Conservation (phyloP, 2,329 filamentous ascomycete genomes). For the Fusarium hostae region DNA sequence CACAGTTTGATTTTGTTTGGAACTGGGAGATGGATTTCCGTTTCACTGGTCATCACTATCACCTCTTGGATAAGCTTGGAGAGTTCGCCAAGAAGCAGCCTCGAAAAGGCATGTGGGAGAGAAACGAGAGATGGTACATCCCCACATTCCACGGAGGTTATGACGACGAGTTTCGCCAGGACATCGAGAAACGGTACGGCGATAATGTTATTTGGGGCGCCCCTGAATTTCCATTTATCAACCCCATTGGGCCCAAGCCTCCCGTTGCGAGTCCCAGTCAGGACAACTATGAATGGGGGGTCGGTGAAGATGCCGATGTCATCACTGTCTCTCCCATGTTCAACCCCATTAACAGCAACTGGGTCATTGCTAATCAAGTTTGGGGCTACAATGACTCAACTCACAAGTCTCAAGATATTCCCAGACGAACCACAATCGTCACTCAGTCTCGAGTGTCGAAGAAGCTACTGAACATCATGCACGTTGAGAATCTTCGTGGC, state of each 20-base stretch:
- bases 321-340: conserved; percentile 84
- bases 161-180: conserved; percentile 72
- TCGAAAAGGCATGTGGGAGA: conserved; percentile 78
- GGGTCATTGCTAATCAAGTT: conserved; percentile 75
- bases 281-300: conserved; percentile 81
- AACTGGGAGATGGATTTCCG: conserved; percentile 89
- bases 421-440: conserved; percentile 80
- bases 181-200: conserved; percentile 66
- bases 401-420: conserved; percentile 65
- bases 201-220: conserved; percentile 74
- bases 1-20: conserved; percentile 85
- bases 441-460: conserved; percentile 80
- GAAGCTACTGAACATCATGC: conserved; percentile 78
- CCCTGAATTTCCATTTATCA: conserved; percentile 67
- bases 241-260: conserved; percentile 71
- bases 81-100: conserved; percentile 75
- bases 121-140: conserved; percentile 78
- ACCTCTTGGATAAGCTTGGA: conserved; percentile 74
- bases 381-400: conserved; percentile 70
- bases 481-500: conserved; percentile 77
- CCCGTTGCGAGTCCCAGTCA: conserved; percentile 66
- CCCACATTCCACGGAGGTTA: conserved; percentile 75
- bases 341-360: conserved; percentile 76
- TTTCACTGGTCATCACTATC: conserved; percentile 83
- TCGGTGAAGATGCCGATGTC: conserved; percentile 79